Evolutionary conservation across 805 yeast species (phyloP).

Genomic region (Saturnispora silvae): DNA sequence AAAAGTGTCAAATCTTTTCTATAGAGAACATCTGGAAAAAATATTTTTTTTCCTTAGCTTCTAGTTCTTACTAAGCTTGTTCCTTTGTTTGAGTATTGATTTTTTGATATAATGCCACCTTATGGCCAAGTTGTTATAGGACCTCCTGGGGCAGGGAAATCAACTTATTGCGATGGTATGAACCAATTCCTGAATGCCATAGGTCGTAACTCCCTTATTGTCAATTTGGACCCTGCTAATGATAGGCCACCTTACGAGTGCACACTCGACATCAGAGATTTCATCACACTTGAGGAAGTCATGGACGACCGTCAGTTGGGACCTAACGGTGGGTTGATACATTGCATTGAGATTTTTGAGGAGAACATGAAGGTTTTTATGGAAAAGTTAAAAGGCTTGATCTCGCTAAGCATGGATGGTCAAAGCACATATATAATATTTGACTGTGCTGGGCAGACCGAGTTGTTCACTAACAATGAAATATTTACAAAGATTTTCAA

Average conservation of each 20-base stretch:
- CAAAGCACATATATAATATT: conserved; percentile 55
- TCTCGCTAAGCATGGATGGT: conserved; percentile 32
- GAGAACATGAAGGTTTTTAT: conserved; percentile 49
- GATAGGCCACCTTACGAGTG: conserved; percentile 44
- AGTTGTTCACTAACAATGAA: conserved; percentile 81
- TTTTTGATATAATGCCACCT: conserved; percentile 33
- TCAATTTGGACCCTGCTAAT: conserved; percentile 83
- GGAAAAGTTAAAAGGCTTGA: conserved; percentile 43
- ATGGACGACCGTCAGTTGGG: conserved; percentile 47
- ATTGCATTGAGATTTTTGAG: conserved; percentile 65
- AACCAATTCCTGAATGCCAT: conserved; percentile 87
- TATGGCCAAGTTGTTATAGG: conserved; percentile 93
- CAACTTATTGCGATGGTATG: conserved; percentile 91
- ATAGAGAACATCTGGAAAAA: too few relatives aligned
- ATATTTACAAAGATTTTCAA: conserved; percentile 62
- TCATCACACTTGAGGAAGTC: conserved; percentile 45
- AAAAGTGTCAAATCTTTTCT: too few relatives aligned
- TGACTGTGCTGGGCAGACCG: conserved; percentile 96
- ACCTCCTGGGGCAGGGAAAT: conserved; percentile 96
- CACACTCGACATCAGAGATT: conserved; percentile 46
- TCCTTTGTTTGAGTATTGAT: too few relatives aligned
- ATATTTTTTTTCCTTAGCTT: neutral
- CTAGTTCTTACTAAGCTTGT: neutral
- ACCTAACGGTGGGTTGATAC: conserved; percentile 81
- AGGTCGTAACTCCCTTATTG: conserved; percentile 76